phyloP scores from a whole-genome alignment of 495 filamentous ascomycete species.

The Penicillium taxi region DNA sequence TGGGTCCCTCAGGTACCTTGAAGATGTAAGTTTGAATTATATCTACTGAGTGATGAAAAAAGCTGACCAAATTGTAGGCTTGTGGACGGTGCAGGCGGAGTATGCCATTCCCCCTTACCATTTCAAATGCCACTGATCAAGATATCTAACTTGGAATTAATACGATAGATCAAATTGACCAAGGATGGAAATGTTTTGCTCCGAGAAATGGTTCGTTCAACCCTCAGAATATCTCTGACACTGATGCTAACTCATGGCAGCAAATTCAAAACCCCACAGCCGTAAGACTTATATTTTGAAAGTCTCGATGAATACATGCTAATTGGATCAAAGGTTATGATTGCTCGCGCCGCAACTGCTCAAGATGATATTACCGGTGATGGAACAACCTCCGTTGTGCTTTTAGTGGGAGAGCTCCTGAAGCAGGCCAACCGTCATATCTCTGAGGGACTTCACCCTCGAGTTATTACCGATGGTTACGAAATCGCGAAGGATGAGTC shows the following conservation, averaged over 20 bases:
- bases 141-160: conserved; percentile 12
- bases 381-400: conserved; percentile 92
- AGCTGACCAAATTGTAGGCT: conserved; percentile 53
- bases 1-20: conserved; percentile 87
- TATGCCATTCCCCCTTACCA: conserved; percentile 40
- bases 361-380: conserved; percentile 98
- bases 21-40: conserved; percentile 67
- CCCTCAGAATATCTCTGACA: neutral
- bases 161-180: conserved; percentile 84
- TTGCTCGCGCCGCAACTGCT: conserved; percentile 92
- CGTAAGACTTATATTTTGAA: conserved; percentile 39
- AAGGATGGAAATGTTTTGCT: conserved; percentile 97
- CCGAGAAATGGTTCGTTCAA: conserved; percentile 77
- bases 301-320: conserved; percentile 16
- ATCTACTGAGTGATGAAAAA: conserved; percentile 6
- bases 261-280: conserved; percentile 85
- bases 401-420: conserved; percentile 90
- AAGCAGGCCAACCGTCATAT: conserved; percentile 97
- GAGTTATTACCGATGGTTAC: conserved; percentile 95
- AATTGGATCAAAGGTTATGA: conserved; percentile 66
- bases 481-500: conserved; percentile 93
- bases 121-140: conserved; percentile 4
- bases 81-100: conserved; percentile 88
- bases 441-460: conserved; percentile 85
- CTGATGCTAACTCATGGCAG: conserved; percentile 35